These are phyloP conservation scores for Clavaria fumosa DNA, from an alignment of 768 basidiomycete genomes.

Conservation along the genomic window DNA sequence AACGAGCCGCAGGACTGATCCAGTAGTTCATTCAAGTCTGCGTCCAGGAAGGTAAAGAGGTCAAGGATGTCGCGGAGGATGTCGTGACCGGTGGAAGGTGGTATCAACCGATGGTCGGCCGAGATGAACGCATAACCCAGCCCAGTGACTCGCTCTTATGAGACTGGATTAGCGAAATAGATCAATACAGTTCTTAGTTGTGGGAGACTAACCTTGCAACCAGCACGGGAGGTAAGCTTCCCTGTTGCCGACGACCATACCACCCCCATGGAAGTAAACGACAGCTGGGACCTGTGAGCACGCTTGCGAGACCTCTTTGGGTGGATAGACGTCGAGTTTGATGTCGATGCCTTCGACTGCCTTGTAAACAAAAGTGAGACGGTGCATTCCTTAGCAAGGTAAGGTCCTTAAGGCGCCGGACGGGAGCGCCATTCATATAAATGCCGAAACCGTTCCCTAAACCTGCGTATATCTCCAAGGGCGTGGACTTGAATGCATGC, in stretches of 20 bases:
- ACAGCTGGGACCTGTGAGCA: constrained; percentile 19
- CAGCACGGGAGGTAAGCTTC: constrained; percentile 51
- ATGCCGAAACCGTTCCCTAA: too few relatives aligned
- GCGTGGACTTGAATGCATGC: too few relatives aligned
- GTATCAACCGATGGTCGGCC: constrained; percentile 46
- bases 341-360: constrained; percentile 13
- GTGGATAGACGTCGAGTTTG: constrained; percentile 22
- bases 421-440: too few relatives aligned
- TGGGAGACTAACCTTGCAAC: constrained; percentile 31
- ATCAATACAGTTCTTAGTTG: constrained; percentile 9
- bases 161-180: background rate
- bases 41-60: constrained; percentile 31
- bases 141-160: constrained; percentile 28
- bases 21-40: background rate
- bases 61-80: constrained; percentile 43
- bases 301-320: background rate
- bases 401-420: too few relatives aligned
- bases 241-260: constrained; percentile 42
- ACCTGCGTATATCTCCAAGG: too few relatives aligned
- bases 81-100: constrained; percentile 38
- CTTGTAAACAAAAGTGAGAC: constrained; percentile 20
- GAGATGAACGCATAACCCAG: constrained; percentile 42
- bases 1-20: too few relatives aligned
- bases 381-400: background rate
- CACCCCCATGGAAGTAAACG: constrained; percentile 39